Conservation (phyloP, 2,329 filamentous ascomycete species). For the Coniochaeta hoffmannii region DNA sequence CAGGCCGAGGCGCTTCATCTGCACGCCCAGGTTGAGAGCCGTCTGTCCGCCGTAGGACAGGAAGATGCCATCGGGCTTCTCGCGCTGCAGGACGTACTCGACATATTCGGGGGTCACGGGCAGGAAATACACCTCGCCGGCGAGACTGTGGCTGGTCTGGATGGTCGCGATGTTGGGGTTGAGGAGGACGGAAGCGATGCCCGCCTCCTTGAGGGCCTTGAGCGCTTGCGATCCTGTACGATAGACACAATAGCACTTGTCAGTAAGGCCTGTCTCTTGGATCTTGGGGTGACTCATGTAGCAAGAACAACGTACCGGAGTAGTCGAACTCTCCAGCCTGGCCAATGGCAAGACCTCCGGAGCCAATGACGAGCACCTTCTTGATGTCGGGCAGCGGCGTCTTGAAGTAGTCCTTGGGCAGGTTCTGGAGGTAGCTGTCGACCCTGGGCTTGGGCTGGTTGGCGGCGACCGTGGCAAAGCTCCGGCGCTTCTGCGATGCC, state of each 20-base stretch:
- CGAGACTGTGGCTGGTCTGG: conserved; percentile 91
- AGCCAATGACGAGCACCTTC: conserved; percentile 95
- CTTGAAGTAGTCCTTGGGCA: conserved; percentile 2
- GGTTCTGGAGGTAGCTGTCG: conserved; percentile 1
- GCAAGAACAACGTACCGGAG: conserved; percentile 60
- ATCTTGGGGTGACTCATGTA: not conserved
- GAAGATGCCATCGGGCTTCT: conserved; percentile 92
- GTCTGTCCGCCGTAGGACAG: conserved; percentile 97
- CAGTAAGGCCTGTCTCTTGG: conserved; percentile 3
- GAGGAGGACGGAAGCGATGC: conserved; percentile 83
- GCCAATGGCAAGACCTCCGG: conserved; percentile 90
- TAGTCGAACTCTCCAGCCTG: conserved; percentile 99
- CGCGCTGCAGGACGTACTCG: conserved; percentile 92
- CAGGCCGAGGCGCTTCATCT: conserved; percentile 93
- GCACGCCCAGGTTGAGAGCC: conserved; percentile 89
- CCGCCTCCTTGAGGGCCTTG: conserved; percentile 94
- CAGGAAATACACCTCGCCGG: conserved; percentile 96
- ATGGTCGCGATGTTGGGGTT: conserved; percentile 99
- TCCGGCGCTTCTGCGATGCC: not conserved
- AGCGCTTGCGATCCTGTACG: conserved; percentile 80
- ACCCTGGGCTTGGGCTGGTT: not conserved
- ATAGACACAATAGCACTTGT: conserved; percentile 8
- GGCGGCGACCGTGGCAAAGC: not conserved
- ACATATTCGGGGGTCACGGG: conserved; percentile 98
- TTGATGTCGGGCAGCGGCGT: conserved; percentile 69